Conservation (phyloP, 257 asterid genomes). For the Gentiana straminea region DNA sequence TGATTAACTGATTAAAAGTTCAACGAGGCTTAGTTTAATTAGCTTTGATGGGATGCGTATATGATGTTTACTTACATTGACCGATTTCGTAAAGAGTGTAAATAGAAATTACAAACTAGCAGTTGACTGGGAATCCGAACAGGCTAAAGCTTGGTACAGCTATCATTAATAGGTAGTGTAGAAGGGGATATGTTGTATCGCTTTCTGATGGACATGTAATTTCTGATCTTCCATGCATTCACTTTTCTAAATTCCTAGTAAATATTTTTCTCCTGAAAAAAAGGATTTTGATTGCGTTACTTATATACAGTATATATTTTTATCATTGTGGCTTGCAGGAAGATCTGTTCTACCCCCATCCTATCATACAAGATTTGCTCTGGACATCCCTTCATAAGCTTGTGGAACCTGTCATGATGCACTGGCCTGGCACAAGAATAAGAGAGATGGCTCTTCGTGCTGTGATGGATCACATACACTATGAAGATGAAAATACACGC, state of each 20-base stretch:
- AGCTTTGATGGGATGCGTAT: too few relatives aligned
- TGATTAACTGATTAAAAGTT: too few relatives aligned
- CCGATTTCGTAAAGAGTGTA: too few relatives aligned
- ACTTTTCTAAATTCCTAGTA: neutral
- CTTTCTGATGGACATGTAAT: too few relatives aligned
- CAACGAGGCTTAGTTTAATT: too few relatives aligned
- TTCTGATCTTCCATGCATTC: too few relatives aligned
- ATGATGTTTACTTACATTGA: too few relatives aligned
- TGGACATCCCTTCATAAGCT: slow-evolving; percentile 84
- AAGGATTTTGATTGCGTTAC: neutral
- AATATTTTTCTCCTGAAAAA: neutral
- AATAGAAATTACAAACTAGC: too few relatives aligned
- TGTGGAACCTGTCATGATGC: slow-evolving; percentile 79
- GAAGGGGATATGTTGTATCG: too few relatives aligned
- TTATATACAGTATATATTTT: neutral
- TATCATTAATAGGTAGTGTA: too few relatives aligned
- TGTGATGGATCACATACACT: slow-evolving; percentile 87
- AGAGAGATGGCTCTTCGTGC: slow-evolving; percentile 67
- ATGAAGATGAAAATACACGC: slow-evolving; percentile 97
- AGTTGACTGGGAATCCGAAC: too few relatives aligned
- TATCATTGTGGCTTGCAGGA: slow-evolving; percentile 50
- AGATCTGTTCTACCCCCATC: slow-evolving; percentile 96
- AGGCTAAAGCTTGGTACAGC: too few relatives aligned
- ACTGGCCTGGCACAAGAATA: slow-evolving; percentile 88
- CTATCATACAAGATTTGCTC: slow-evolving; percentile 74